These are phyloP conservation scores for Anthracocystis panici-leucophaei DNA, from an alignment of 1,284 basidiomycete species.

Conservation along the genomic window DNA sequence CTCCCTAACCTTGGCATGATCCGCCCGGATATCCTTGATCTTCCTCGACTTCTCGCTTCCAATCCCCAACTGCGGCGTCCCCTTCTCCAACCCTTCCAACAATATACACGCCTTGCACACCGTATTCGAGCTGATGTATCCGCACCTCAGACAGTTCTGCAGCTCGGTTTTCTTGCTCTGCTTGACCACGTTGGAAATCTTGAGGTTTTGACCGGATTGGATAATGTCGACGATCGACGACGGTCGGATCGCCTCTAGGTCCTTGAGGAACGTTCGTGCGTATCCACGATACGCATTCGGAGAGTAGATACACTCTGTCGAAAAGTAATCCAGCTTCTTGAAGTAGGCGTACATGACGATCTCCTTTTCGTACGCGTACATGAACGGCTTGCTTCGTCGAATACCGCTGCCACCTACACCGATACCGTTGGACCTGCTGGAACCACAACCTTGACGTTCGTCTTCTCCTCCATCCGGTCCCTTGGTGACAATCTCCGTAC, in stretches of 20 bases:
- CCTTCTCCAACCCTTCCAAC: slow-evolving; percentile 66
- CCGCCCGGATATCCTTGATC: slow-evolving; percentile 44
- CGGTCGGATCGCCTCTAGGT: slow-evolving; percentile 91
- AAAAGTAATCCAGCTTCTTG: slow-evolving; percentile 95
- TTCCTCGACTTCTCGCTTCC: slow-evolving; percentile 57
- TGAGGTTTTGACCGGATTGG: slow-evolving; percentile 70
- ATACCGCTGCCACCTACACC: slow-evolving; percentile 83
- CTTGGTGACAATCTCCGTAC: slow-evolving; percentile 83
- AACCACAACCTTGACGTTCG: slow-evolving; percentile 69
- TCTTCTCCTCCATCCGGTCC: slow-evolving; percentile 53
- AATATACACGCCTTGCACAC: slow-evolving; percentile 69
- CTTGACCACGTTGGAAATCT: slow-evolving; percentile 47
- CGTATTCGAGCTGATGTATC: slow-evolving; percentile 67
- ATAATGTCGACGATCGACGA: slow-evolving; percentile 98
- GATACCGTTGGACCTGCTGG: slow-evolving; percentile 38
- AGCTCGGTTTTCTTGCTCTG: slow-evolving; percentile 59
- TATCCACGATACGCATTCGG: slow-evolving; percentile 95
- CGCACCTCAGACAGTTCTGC: slow-evolving; percentile 64
- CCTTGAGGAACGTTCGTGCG: slow-evolving; percentile 92
- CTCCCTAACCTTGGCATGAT: slow-evolving; percentile 14
- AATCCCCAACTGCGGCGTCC: slow-evolving; percentile 63
- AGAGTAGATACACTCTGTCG: slow-evolving; percentile 98
- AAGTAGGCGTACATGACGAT: slow-evolving; percentile 99
- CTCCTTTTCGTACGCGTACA: slow-evolving; percentile 98
- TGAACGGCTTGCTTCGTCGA: slow-evolving; percentile 96